Conservation (phyloP, 2,329 filamentous ascomycete genomes). For the Teratosphaeria gauchensis region DNA sequence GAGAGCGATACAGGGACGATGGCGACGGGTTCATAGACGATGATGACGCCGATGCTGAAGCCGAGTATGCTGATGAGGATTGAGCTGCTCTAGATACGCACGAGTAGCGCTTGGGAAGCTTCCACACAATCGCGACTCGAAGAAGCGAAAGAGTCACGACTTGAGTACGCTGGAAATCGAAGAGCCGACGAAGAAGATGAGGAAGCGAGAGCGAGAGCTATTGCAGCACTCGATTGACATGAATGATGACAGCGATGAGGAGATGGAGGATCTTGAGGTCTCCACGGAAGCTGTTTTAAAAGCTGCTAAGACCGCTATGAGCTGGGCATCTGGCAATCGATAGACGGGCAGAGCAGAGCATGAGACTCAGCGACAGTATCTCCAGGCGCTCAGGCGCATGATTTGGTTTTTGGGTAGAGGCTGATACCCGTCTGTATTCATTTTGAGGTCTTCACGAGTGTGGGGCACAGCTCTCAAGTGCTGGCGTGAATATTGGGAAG, state of each 20-base stretch:
- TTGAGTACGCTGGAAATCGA: background rate
- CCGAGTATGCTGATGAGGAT: constrained; percentile 23
- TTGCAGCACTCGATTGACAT: constrained; percentile 1
- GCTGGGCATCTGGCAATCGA: background rate
- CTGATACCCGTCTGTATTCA: background rate
- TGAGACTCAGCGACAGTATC: background rate
- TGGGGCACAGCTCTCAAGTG: background rate
- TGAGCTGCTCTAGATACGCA: background rate
- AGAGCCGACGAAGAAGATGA: constrained; percentile 1
- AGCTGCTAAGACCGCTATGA: background rate
- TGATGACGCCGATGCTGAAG: constrained; percentile 26
- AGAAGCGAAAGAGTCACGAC: background rate
- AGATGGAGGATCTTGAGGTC: background rate
- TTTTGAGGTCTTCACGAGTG: background rate
- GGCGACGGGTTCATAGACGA: constrained; percentile 28
- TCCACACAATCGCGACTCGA: background rate
- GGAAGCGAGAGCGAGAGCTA: constrained; percentile 1
- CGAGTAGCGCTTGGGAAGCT: background rate
- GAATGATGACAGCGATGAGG: constrained; percentile 1
- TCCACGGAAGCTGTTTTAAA: background rate
- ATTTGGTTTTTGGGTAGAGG: background rate
- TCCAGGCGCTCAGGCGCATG: background rate
- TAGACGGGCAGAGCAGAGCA: background rate
- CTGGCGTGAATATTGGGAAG: background rate
- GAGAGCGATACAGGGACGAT: constrained; percentile 22